These are phyloP conservation scores for Fusarium coicis DNA, from an alignment of 2,329 filamentous ascomycete species.

Conservation along the genomic window DNA sequence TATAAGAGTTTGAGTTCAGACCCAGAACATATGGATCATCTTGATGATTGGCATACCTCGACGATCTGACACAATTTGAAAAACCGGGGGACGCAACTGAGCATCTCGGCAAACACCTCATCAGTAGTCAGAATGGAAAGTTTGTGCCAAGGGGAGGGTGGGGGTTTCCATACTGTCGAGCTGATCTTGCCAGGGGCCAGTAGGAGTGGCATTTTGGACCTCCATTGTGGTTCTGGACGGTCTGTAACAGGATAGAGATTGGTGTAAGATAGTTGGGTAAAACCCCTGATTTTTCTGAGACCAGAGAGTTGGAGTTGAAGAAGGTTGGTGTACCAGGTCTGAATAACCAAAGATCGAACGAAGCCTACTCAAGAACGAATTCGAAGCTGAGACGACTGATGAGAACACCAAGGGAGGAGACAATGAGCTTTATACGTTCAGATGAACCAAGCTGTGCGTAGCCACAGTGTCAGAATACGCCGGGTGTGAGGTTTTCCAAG, in stretches of 20 bases:
- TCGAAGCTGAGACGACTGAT: constrained; percentile 6
- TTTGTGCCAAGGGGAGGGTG: neutral
- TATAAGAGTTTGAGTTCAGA: constrained; percentile 48
- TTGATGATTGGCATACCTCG: constrained; percentile 65
- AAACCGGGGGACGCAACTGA: constrained; percentile 66
- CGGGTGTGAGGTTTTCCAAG: constrained; percentile 25
- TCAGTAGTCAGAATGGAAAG: constrained; percentile 12
- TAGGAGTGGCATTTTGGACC: constrained; percentile 34
- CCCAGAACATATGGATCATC: neutral
- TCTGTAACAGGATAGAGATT: neutral
- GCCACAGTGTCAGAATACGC: constrained; percentile 22
- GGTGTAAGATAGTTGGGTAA: neutral
- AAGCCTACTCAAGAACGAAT: neutral
- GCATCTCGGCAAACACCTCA: constrained; percentile 68
- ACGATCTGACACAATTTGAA: constrained; percentile 79
- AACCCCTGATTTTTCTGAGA: neutral
- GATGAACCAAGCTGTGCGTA: constrained; percentile 13
- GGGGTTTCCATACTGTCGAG: constrained; percentile 62
- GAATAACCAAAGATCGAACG: neutral
- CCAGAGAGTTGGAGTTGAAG: neutral
- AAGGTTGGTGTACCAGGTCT: neutral
- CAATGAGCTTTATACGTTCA: constrained; percentile 37
- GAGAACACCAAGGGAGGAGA: constrained; percentile 10
- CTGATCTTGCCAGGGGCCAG: constrained; percentile 64
- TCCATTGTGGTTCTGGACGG: constrained; percentile 33